phyloP scores from a whole-genome alignment of 1,284 basidiomycete species.

The Cryptococcus sp. region DNA sequence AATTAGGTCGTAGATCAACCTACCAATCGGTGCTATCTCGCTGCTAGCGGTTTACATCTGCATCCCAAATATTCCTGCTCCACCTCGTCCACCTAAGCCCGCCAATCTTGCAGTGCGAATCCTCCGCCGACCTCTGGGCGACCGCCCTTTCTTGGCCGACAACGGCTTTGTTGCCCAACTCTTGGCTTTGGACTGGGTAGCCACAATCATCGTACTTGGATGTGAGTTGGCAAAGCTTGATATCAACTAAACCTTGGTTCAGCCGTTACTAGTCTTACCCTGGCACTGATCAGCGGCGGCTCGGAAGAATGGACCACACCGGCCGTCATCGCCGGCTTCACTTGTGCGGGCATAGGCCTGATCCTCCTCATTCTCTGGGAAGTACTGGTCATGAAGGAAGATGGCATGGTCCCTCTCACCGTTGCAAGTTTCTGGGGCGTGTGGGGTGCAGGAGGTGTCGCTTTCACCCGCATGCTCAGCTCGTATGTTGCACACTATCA shows the following conservation, averaged over 20 bases:
- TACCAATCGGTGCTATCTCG: conserved; percentile 5
- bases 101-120: background rate
- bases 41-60: conserved; percentile 1
- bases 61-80: conserved; percentile 5
- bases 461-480: conserved; percentile 10
- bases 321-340: conserved; percentile 15
- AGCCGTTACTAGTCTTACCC: conserved; percentile 14
- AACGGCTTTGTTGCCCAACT: conserved; percentile 1
- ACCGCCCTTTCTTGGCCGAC: background rate
- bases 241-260: background rate
- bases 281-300: conserved; percentile 11
- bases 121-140: conserved; percentile 8
- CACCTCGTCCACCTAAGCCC: background rate
- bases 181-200: conserved; percentile 10
- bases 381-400: conserved; percentile 15
- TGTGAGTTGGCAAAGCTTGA: conserved; percentile 1
- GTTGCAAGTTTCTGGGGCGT: conserved; percentile 7
- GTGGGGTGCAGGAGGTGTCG: conserved; percentile 9
- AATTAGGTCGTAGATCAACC: conserved; percentile 3
- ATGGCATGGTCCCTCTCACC: conserved; percentile 12
- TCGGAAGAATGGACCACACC: conserved; percentile 6
- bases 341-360: conserved; percentile 9
- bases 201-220: conserved; percentile 11
- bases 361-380: conserved; percentile 18
- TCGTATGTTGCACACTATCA: conserved; percentile 2